Conservation (phyloP, 495 filamentous ascomycete genomes). For the Lineolata rhizophorae region DNA sequence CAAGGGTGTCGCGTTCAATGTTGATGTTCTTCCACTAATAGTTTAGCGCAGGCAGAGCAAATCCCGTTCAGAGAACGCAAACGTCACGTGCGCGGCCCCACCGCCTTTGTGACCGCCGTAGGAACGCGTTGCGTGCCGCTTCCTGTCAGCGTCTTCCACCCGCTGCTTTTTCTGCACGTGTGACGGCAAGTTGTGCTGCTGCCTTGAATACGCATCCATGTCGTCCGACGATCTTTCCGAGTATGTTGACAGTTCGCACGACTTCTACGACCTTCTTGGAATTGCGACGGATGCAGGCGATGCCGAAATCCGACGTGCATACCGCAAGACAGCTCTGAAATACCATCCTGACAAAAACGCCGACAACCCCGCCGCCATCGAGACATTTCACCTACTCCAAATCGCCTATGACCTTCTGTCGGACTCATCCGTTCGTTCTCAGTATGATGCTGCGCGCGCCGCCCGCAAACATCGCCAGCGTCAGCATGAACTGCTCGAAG, state of each 20-base stretch:
- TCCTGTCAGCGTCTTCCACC: no score
- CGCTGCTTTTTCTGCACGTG: no score
- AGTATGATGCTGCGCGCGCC: conserved; percentile 49
- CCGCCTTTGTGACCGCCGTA: no score
- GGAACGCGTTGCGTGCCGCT: no score
- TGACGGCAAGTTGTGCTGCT: no score
- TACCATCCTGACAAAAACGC: conserved; percentile 75
- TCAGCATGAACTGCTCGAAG: conserved; percentile 42
- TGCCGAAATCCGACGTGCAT: conserved; percentile 63
- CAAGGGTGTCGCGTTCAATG: no score
- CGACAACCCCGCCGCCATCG: conserved; percentile 33
- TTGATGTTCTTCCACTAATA: no score
- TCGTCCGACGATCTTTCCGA: conserved; percentile 31
- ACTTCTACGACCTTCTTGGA: conserved; percentile 71
- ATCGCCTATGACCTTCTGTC: conserved; percentile 52
- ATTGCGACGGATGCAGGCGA: conserved; percentile 30
- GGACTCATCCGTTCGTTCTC: conserved; percentile 32
- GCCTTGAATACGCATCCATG: no score
- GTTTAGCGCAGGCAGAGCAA: no score
- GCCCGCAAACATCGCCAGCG: conserved; percentile 37
- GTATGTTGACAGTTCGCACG: conserved; percentile 35
- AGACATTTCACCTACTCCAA: conserved; percentile 53
- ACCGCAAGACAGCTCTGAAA: conserved; percentile 69
- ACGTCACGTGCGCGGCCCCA: no score
- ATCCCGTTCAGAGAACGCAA: no score